Percentiles rank a stretch among this genome's conserved stretches.
phyloP scores from a whole-genome alignment of 768 basidiomycete genomes.

The Trametes cinnabarina region DNA sequence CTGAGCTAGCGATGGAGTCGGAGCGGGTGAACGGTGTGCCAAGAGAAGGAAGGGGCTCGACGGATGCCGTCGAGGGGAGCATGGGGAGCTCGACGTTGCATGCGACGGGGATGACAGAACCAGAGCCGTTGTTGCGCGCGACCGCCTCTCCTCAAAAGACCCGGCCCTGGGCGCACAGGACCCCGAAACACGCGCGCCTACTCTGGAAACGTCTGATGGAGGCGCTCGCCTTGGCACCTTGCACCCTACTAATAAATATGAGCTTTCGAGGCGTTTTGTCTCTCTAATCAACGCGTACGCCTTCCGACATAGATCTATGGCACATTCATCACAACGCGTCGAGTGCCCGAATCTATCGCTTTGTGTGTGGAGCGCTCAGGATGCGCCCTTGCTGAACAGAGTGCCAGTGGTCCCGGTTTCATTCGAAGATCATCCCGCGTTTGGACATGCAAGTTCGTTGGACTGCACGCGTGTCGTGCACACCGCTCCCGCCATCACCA shows the following conservation, averaged over 20 bases:
- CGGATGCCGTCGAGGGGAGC: slow-evolving; percentile 30
- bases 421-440: slow-evolving; percentile 2
- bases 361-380: too few species aligned
- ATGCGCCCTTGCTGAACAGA: slow-evolving; percentile 6
- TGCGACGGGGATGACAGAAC: slow-evolving; percentile 19
- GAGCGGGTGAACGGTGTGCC: slow-evolving; percentile 27
- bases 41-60: slow-evolving; percentile 14
- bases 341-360: too few species aligned
- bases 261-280: too few species aligned
- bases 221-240: slow-evolving; percentile 4
- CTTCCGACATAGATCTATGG: too few species aligned
- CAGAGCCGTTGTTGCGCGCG: slow-evolving; percentile 14
- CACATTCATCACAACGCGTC: too few species aligned
- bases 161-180: slow-evolving; percentile 9
- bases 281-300: too few species aligned
- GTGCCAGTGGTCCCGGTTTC: slow-evolving; percentile 9
- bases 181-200: slow-evolving; percentile 5
- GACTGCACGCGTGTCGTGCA: neutral
- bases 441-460: slow-evolving; percentile 12
- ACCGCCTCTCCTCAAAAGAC: slow-evolving; percentile 10
- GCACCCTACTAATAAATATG: too few species aligned
- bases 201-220: slow-evolving; percentile 12
- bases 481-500: neutral
- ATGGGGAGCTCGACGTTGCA: slow-evolving; percentile 30
- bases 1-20: slow-evolving; percentile 30